Conservation (phyloP, 202 grass and related monocot species). For the Setaria italica region DNA sequence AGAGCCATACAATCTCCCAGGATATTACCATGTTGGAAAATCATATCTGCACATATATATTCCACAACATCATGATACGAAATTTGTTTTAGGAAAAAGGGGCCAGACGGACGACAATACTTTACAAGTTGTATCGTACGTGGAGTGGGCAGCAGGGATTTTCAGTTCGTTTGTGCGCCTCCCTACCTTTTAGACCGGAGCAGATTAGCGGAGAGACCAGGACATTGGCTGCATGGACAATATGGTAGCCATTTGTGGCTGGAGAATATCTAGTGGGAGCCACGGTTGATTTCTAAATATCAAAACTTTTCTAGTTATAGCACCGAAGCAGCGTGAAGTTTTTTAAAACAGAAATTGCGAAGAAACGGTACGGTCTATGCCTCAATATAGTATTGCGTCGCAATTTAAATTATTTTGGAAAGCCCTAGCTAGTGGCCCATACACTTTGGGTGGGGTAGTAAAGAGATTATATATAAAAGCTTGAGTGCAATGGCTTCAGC, state of each 20-base stretch:
- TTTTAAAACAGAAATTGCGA: neutral
- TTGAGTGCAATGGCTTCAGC: neutral
- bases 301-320: slow-evolving; percentile 27
- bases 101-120: neutral
- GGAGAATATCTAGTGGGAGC: slow-evolving; percentile 21
- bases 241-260: neutral
- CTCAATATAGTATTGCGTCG: neutral
- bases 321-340: neutral
- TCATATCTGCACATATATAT: slow-evolving; percentile 35
- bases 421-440: neutral
- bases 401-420: neutral
- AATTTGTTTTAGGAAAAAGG: slow-evolving; percentile 4
- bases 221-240: neutral
- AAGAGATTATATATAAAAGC: neutral
- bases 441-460: neutral
- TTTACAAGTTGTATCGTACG: slow-evolving; percentile 35
- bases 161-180: neutral
- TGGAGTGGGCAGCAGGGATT: slow-evolving; percentile 13
- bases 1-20: neutral
- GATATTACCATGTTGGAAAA: slow-evolving; percentile 34
- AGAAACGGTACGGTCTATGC: neutral
- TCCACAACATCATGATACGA: slow-evolving; percentile 37
- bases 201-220: neutral
- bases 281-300: neutral
- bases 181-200: slow-evolving; percentile 7